These are phyloP conservation scores for Cudoniella acicularis DNA, from an alignment of 495 filamentous ascomycete species.

Conservation along the genomic window DNA sequence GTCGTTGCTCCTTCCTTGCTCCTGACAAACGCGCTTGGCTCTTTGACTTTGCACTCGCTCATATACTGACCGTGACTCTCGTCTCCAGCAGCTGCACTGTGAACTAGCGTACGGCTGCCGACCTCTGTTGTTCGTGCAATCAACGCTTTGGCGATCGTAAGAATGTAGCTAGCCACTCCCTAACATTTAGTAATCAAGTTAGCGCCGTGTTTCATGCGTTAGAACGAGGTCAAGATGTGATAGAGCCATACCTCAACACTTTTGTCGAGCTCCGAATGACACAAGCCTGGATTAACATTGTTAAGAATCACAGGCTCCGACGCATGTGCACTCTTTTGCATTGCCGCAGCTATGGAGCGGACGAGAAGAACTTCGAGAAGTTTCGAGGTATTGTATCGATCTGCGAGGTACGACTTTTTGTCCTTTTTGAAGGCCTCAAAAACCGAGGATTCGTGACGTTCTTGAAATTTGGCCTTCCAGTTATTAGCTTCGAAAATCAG, in stretches of 20 bases:
- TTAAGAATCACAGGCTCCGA: conserved; percentile 39
- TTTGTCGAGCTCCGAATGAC: too few species aligned
- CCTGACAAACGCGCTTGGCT: conserved; percentile 10
- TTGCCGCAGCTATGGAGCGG: conserved; percentile 37
- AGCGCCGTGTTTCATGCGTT: background rate
- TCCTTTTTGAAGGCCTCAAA: conserved; percentile 34
- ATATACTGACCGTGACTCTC: conserved; percentile 20
- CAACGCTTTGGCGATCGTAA: conserved; percentile 14
- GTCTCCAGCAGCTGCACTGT: background rate
- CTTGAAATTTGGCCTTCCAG: conserved; percentile 26
- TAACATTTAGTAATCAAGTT: too few species aligned
- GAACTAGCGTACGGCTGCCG: conserved; percentile 8
- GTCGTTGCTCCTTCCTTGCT: conserved; percentile 11
- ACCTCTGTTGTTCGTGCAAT: conserved; percentile 18
- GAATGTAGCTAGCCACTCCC: too few species aligned
- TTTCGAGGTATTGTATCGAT: conserved; percentile 46
- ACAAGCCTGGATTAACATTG: conserved; percentile 36
- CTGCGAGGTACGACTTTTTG: conserved; percentile 10
- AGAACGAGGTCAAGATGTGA: conserved; percentile 12
- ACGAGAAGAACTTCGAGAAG: conserved; percentile 45
- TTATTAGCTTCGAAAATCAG: too few species aligned
- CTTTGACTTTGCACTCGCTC: conserved; percentile 7
- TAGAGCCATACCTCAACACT: too few species aligned
- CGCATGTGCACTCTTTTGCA: conserved; percentile 18
- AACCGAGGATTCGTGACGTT: conserved; percentile 27